Percentiles rank a stretch among this genome's conserved stretches.
Evolutionary conservation across 305 asterid species (phyloP).

Genomic region (Solanum hybrid): DNA sequence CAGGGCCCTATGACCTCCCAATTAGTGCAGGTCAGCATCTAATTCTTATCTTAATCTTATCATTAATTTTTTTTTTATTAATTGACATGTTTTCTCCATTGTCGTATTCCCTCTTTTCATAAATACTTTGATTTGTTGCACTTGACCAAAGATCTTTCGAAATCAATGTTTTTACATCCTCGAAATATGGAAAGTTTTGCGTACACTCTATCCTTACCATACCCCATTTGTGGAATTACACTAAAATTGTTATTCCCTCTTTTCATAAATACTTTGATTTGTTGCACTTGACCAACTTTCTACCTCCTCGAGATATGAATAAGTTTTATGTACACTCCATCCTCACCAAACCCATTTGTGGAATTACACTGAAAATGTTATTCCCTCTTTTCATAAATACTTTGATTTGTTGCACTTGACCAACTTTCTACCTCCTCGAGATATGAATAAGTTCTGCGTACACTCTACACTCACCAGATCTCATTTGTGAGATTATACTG

Average conservation of each 20-base stretch:
- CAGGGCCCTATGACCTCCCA: constrained; percentile 11
- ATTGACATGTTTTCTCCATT: neutral
- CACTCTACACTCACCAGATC: neutral
- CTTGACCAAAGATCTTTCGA: neutral
- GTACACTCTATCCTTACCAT: neutral
- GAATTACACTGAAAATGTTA: too few species aligned
- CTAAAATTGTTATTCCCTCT: neutral
- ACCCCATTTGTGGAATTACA: too few species aligned
- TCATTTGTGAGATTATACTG: too few species aligned
- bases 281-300: neutral
- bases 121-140: neutral
- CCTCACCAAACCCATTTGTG: neutral
- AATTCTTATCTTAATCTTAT: constrained; percentile 19
- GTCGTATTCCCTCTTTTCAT: neutral
- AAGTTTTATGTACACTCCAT: neutral
- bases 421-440: neutral
- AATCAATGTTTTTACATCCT: too few species aligned
- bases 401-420: too few species aligned
- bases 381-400: neutral
- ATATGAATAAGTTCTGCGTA: neutral
- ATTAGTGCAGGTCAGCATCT: constrained; percentile 49
- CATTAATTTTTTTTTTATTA: neutral
- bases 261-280: too few species aligned
- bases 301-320: neutral
- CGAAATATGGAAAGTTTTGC: neutral